These are phyloP conservation scores for Penicillium sp. DNA, from an alignment of 2,329 filamentous ascomycete species.

Conservation along the genomic window DNA sequence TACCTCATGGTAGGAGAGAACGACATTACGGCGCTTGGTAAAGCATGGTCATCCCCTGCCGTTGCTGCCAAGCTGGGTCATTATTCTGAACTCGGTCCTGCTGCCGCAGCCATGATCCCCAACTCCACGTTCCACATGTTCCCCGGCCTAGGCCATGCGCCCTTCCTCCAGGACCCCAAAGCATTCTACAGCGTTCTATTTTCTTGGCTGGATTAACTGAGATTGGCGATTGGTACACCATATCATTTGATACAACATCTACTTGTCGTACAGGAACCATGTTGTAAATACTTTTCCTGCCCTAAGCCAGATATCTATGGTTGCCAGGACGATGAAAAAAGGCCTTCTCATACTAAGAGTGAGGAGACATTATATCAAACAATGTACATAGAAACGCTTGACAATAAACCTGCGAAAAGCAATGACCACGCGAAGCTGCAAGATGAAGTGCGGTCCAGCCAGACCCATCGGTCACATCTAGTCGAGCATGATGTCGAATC, in stretches of 20 bases:
- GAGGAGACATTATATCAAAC: not conserved
- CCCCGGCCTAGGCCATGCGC: slow-evolving; percentile 15
- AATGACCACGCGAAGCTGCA: too few relatives aligned
- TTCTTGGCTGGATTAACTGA: slow-evolving; percentile 1
- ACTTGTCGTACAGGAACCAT: too few relatives aligned
- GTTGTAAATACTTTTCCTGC: not conserved
- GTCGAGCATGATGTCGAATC: too few relatives aligned
- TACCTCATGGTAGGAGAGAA: slow-evolving; percentile 15
- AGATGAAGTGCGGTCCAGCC: too few relatives aligned
- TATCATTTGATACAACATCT: not conserved
- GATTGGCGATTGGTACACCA: not conserved
- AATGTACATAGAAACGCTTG: not conserved
- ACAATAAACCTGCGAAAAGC: not conserved
- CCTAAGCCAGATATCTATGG: not conserved
- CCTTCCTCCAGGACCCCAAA: slow-evolving; percentile 16
- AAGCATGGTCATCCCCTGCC: slow-evolving; percentile 7
- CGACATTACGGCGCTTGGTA: slow-evolving; percentile 13
- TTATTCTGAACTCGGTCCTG: slow-evolving; percentile 11
- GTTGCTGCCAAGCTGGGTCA: slow-evolving; percentile 11
- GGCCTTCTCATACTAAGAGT: not conserved
- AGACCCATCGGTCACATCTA: too few relatives aligned
- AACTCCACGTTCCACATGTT: slow-evolving; percentile 16
- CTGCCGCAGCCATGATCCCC: slow-evolving; percentile 13
- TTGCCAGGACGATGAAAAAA: not conserved
- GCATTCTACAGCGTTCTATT: slow-evolving; percentile 10